Evolutionary conservation across 2,329 filamentous ascomycete genomes (phyloP).

Genomic region (Metarhizium robertsii): DNA sequence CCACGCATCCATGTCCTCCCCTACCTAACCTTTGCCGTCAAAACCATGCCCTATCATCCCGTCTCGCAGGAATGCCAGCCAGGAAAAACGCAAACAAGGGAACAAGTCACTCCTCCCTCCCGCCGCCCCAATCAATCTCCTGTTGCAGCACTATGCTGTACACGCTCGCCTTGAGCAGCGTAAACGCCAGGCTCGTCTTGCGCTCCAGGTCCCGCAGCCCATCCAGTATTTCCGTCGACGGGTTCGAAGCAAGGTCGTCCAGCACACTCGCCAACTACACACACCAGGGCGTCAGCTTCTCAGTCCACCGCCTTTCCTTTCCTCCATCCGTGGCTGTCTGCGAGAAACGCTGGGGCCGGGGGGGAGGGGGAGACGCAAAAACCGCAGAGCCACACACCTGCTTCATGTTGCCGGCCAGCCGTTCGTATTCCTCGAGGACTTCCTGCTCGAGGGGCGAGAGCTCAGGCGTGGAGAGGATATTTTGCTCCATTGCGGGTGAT

Average conservation of each 20-base stretch:
- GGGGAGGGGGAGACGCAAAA: too few relatives aligned
- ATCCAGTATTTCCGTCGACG: constrained; percentile 76
- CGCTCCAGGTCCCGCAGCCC: constrained; percentile 80
- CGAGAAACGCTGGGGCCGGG: too few relatives aligned
- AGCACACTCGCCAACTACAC: constrained; percentile 48
- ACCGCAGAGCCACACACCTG: constrained; percentile 43
- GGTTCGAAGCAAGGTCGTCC: constrained; percentile 56
- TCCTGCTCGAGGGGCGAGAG: constrained; percentile 83
- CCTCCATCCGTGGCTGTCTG: too few relatives aligned
- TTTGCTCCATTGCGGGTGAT: constrained; percentile 9
- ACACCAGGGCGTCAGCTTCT: too few relatives aligned
- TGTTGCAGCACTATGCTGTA: constrained; percentile 98
- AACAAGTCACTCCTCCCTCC: constrained; percentile 21
- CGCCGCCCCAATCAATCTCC: constrained; percentile 66
- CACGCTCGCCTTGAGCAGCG: constrained; percentile 91
- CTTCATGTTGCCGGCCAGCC: constrained; percentile 82
- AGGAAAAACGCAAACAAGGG: neutral
- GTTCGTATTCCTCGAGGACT: constrained; percentile 87
- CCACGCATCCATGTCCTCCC: neutral
- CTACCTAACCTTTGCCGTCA: neutral
- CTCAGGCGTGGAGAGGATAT: constrained; percentile 38
- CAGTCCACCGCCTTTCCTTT: too few relatives aligned
- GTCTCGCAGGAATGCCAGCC: too few relatives aligned
- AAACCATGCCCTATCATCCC: neutral
- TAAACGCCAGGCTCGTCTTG: constrained; percentile 92